These are phyloP conservation scores for Fusarium camptoceras DNA, from an alignment of 2,329 filamentous ascomycete species.

Conservation along the genomic window DNA sequence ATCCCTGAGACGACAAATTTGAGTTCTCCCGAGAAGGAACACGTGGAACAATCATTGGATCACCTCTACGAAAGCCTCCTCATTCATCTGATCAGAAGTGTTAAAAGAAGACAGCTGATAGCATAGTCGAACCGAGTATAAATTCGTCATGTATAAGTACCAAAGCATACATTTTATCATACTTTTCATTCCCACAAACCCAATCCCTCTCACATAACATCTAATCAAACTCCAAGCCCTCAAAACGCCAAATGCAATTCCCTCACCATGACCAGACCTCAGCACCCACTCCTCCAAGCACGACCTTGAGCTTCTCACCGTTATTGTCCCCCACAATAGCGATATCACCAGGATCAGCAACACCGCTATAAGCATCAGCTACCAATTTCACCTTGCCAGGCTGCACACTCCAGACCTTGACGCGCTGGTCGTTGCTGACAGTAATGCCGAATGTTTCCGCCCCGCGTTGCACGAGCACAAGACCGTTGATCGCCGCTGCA, in stretches of 20 bases:
- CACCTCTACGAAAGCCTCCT: neutral
- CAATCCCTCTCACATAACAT: neutral
- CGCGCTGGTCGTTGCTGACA: constrained; percentile 70
- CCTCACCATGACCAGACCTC: constrained; percentile 43
- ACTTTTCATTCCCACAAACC: neutral
- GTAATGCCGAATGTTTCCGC: constrained; percentile 53
- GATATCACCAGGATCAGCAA: constrained; percentile 68
- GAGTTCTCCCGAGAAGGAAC: neutral
- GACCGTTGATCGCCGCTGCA: constrained; percentile 76
- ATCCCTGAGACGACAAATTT: neutral
- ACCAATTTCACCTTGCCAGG: constrained; percentile 53
- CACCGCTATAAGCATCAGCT: constrained; percentile 67
- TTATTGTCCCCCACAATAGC: constrained; percentile 10
- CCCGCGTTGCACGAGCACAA: constrained; percentile 53
- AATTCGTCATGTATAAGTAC: neutral
- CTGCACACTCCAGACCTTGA: constrained; percentile 65
- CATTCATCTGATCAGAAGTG: neutral
- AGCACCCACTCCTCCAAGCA: constrained; percentile 42
- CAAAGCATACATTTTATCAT: neutral
- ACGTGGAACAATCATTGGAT: neutral
- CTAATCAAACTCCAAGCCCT: constrained; percentile 7
- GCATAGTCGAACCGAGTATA: neutral
- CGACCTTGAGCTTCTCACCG: constrained; percentile 22
- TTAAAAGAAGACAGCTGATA: neutral
- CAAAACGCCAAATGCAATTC: constrained; percentile 5